These are phyloP conservation scores for Piromyces sp. DNA, from an alignment of 192 early-diverging fungal species.

Conservation along the genomic window DNA sequence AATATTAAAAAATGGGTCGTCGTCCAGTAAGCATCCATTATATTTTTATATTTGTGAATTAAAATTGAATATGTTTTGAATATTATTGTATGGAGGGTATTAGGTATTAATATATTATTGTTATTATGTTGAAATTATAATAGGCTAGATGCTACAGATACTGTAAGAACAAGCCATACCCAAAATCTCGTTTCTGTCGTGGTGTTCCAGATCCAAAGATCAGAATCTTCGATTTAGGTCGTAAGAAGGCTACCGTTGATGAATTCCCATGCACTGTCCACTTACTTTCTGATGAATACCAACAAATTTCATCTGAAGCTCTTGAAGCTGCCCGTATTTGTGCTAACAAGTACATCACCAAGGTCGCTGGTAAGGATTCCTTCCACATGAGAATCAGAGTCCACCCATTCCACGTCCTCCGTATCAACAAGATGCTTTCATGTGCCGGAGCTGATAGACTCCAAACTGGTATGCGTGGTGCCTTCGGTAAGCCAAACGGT, in stretches of 20 bases:
- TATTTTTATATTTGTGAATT: too few relatives aligned
- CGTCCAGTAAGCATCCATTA: background rate
- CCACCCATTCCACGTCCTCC: constrained; percentile 95
- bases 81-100: too few relatives aligned
- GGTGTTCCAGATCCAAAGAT: constrained; percentile 76
- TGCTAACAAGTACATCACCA: constrained; percentile 97
- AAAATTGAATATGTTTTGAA: too few relatives aligned
- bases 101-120: too few relatives aligned
- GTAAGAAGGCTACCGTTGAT: constrained; percentile 93
- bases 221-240: constrained; percentile 89
- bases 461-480: constrained; percentile 99
- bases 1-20: background rate
- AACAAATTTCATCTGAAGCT: constrained; percentile 97
- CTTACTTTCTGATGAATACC: constrained; percentile 89
- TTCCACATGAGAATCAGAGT: constrained; percentile 98
- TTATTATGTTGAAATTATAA: too few relatives aligned
- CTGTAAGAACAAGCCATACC: background rate
- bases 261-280: constrained; percentile 96
- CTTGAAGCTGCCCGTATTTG: constrained; percentile 95
- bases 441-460: constrained; percentile 99
- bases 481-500: constrained; percentile 92
- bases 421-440: constrained; percentile 99
- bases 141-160: background rate
- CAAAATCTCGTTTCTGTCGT: background rate
- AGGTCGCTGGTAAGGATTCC: constrained; percentile 91